phyloP scores from a whole-genome alignment of 371 early-diverging fungal genomes.

The Actinomortierella wolfii region DNA sequence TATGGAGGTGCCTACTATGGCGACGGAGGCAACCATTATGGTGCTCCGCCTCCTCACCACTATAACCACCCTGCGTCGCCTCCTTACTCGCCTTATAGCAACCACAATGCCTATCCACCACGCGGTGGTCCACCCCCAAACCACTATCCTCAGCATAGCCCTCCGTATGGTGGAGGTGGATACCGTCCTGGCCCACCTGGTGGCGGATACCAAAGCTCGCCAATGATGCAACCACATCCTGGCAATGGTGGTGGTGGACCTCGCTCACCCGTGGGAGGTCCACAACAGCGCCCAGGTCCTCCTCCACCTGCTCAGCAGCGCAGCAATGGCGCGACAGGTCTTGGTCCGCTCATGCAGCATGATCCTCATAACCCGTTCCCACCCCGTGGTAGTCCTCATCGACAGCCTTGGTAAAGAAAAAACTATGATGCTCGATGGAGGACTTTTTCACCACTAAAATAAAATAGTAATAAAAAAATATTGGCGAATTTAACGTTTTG shows the following conservation, averaged over 20 bases:
- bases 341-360: no score
- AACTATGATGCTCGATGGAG: no score
- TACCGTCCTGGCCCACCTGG: slow-evolving; percentile 12
- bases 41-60: not conserved
- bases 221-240: not conserved
- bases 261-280: slow-evolving; percentile 1
- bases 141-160: slow-evolving; percentile 1
- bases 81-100: not conserved
- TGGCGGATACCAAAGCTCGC: not conserved
- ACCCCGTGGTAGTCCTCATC: no score
- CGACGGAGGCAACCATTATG: not conserved
- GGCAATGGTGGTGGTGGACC: slow-evolving; percentile 6
- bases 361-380: no score
- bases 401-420: no score
- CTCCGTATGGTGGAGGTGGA: slow-evolving; percentile 4
- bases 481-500: no score
- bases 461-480: no score
- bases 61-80: slow-evolving; percentile 8
- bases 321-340: no score
- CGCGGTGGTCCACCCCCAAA: slow-evolving; percentile 1
- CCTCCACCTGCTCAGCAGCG: no score
- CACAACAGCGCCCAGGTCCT: not conserved
- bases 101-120: slow-evolving; percentile 11
- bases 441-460: no score
- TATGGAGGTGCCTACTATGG: slow-evolving; percentile 9